A percentile compares a stretch with the other conserved stretches of the same genome.
Conservation (phyloP, 2,329 filamentous ascomycete species). For the Alternaria ventricosa region DNA sequence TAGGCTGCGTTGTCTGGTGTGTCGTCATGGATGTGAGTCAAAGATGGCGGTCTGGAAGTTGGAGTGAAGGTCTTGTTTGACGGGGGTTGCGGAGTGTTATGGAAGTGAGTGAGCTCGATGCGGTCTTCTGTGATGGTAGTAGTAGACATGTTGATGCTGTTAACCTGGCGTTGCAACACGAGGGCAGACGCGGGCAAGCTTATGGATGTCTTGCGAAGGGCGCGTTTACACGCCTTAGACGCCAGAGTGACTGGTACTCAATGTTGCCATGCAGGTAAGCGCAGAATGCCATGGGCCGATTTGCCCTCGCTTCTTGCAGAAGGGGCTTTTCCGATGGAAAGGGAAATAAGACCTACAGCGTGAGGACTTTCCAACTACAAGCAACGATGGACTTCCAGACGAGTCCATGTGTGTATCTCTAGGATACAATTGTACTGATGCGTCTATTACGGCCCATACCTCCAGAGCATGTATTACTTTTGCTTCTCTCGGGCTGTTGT, state of each 20-base stretch:
- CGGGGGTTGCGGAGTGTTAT: too few relatives aligned
- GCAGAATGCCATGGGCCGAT: not conserved
- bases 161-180: too few relatives aligned
- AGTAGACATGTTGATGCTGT: not conserved
- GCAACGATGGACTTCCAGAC: not conserved
- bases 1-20: constrained; percentile 22
- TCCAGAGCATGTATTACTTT: too few relatives aligned
- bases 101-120: not conserved
- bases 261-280: not conserved
- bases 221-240: not conserved
- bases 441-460: too few relatives aligned
- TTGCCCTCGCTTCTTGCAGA: not conserved
- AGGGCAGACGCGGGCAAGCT: not conserved
- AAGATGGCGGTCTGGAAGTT: not conserved
- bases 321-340: too few relatives aligned
- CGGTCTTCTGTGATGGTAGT: not conserved
- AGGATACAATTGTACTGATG: too few relatives aligned
- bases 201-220: not conserved
- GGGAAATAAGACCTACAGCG: too few relatives aligned
- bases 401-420: too few relatives aligned
- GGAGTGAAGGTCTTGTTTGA: not conserved
- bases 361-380: not conserved
- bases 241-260: not conserved
- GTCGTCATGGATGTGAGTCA: constrained; percentile 5
- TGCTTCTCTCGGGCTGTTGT: too few relatives aligned